Conservation (phyloP, 345 rosid genomes). For the Mangifera indica region DNA sequence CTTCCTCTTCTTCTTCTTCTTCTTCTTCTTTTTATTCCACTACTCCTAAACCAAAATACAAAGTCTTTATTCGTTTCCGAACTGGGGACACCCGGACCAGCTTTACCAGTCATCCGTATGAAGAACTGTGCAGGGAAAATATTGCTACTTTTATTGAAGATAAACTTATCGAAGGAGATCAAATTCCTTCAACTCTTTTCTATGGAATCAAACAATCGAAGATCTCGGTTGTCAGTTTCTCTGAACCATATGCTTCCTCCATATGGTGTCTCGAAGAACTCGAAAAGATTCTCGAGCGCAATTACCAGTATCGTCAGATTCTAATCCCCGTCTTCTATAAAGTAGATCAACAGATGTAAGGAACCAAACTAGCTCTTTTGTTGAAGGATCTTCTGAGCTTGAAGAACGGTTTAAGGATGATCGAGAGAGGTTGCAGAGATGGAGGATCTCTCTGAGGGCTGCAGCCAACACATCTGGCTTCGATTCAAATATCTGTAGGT, state of each 20-base stretch:
- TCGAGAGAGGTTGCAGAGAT: conserved; percentile 8
- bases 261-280: conserved; percentile 28
- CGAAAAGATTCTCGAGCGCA: background rate
- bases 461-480: conserved; percentile 4
- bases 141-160: background rate
- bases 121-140: background rate
- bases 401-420: background rate
- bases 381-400: conserved; percentile 22
- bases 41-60: no score
- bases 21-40: no score
- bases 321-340: no score
- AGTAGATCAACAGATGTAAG: no score
- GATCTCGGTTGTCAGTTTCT: background rate
- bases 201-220: background rate
- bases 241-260: conserved; percentile 10
- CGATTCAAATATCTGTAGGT: no score
- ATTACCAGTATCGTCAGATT: no score
- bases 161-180: no score
- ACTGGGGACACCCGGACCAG: background rate
- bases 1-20: no score
- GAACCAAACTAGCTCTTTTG: conserved; percentile 24
- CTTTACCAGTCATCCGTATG: background rate
- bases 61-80: no score
- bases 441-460: background rate
- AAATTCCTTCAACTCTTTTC: background rate